These are phyloP conservation scores for Leccinellum luteum DNA, from an alignment of 768 basidiomycete species.

Conservation along the genomic window DNA sequence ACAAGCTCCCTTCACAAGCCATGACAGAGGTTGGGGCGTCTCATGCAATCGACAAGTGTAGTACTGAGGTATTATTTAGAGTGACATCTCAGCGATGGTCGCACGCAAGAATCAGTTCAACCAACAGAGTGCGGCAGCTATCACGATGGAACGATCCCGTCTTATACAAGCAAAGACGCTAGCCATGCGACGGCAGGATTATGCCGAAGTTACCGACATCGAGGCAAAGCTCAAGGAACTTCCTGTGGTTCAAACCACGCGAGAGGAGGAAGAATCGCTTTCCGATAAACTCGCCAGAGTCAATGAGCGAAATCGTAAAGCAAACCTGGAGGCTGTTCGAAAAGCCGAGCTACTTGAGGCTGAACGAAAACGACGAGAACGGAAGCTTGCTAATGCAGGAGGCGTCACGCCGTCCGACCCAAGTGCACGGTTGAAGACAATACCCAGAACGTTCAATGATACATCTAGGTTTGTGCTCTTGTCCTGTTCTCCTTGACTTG, in stretches of 20 bases:
- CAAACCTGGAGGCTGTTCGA: conserved; percentile 77
- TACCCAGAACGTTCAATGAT: conserved; percentile 54
- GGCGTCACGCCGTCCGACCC: conserved; percentile 51
- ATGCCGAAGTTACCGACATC: conserved; percentile 54
- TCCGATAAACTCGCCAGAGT: conserved; percentile 65
- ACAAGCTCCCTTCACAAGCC: conserved; percentile 53
- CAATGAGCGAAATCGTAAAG: conserved; percentile 87
- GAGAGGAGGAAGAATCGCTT: conserved; percentile 32
- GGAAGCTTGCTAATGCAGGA: conserved; percentile 49
- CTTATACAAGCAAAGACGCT: conserved; percentile 71
- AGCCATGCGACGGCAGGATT: conserved; percentile 73
- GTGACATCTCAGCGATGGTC: conserved; percentile 78
- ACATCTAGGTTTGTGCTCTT: conserved; percentile 55
- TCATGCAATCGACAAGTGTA: conserved; percentile 4
- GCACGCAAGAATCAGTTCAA: conserved; percentile 56
- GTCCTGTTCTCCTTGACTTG: conserved; percentile 7
- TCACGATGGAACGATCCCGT: conserved; percentile 60
- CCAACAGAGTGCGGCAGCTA: conserved; percentile 30
- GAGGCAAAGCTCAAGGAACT: conserved; percentile 64
- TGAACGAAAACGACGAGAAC: conserved; percentile 69
- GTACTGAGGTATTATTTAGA: conserved; percentile 43
- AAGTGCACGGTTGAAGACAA: conserved; percentile 64
- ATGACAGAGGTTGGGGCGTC: conserved; percentile 71
- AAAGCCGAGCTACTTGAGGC: conserved; percentile 68
- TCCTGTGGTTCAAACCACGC: conserved; percentile 15